Evolutionary conservation across 768 basidiomycete genomes (phyloP).

Genomic region (Suillus hirtellus): DNA sequence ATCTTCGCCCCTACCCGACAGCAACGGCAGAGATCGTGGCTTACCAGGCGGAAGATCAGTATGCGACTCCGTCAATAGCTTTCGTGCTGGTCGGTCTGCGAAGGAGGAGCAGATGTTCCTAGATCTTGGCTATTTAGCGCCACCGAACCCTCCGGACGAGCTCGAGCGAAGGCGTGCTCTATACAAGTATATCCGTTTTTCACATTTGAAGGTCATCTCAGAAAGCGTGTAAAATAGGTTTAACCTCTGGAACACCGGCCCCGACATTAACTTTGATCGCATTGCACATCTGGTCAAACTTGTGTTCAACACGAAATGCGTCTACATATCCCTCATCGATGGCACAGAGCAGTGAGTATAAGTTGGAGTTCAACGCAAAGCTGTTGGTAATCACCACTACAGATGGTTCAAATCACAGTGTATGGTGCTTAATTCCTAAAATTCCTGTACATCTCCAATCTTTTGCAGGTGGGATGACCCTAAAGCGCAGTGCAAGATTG

Average conservation of each 20-base stretch:
- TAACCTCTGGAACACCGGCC: slow-evolving; percentile 85
- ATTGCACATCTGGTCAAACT: slow-evolving; percentile 91
- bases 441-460: slow-evolving; percentile 7
- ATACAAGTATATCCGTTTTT: slow-evolving; percentile 60
- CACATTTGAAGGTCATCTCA: slow-evolving; percentile 9
- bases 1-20: slow-evolving; percentile 60
- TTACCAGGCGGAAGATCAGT: slow-evolving; percentile 34
- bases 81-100: slow-evolving; percentile 48
- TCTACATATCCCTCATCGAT: slow-evolving; percentile 82
- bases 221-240: slow-evolving; percentile 50
- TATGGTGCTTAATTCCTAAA: slow-evolving; percentile 36
- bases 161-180: slow-evolving; percentile 78
- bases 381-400: slow-evolving; percentile 13
- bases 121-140: slow-evolving; percentile 68
- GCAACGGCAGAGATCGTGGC: slow-evolving; percentile 33
- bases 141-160: slow-evolving; percentile 86
- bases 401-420: slow-evolving; percentile 93
- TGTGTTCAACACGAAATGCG: slow-evolving; percentile 88
- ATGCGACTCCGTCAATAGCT: slow-evolving; percentile 33
- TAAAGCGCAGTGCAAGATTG: slow-evolving; percentile 49
- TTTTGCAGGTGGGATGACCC: slow-evolving; percentile 45
- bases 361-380: slow-evolving; percentile 8
- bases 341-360: slow-evolving; percentile 74
- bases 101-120: slow-evolving; percentile 70
- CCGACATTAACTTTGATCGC: slow-evolving; percentile 90